Percentiles rank a stretch among this genome's conserved stretches.
Evolutionary conservation across 2,329 filamentous ascomycete genomes (phyloP).

Genomic region (Basipetospora chlamydospora): DNA sequence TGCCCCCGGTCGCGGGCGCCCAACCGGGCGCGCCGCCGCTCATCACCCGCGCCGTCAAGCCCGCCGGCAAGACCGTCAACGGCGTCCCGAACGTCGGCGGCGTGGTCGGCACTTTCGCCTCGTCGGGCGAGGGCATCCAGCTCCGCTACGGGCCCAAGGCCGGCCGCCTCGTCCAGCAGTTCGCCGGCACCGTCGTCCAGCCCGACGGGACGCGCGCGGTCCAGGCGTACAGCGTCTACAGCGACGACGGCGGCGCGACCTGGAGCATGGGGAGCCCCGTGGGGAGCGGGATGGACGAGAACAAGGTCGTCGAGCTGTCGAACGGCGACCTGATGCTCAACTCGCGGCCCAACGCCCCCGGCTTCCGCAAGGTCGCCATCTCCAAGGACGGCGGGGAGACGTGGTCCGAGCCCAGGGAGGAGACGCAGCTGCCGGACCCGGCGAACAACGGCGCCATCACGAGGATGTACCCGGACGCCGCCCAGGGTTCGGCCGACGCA

Average conservation of each 20-base stretch:
- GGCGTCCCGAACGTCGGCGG: neutral
- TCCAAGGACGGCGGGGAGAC: slow-evolving; percentile 1
- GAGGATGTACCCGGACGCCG: slow-evolving; percentile 2
- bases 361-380: neutral
- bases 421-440: slow-evolving; percentile 2
- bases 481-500: neutral
- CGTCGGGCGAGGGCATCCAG: slow-evolving; percentile 2
- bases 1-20: neutral
- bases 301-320: slow-evolving; percentile 4
- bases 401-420: neutral
- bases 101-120: neutral
- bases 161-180: slow-evolving; percentile 2
- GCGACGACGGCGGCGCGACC: neutral
- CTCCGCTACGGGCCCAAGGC: neutral
- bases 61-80: neutral
- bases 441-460: slow-evolving; percentile 1
- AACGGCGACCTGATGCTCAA: slow-evolving; percentile 4
- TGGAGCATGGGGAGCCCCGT: slow-evolving; percentile 2
- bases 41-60: neutral
- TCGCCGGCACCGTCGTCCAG: neutral
- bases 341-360: neutral
- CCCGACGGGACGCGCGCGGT: neutral
- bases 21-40: too few relatives aligned
- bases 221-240: slow-evolving; percentile 3
- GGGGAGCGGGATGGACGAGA: slow-evolving; percentile 1